Percentiles rank a stretch among this genome's conserved stretches.
These are phyloP conservation scores for Cercospora zeina DNA, from an alignment of 2,329 filamentous ascomycete species.

Conservation along the genomic window DNA sequence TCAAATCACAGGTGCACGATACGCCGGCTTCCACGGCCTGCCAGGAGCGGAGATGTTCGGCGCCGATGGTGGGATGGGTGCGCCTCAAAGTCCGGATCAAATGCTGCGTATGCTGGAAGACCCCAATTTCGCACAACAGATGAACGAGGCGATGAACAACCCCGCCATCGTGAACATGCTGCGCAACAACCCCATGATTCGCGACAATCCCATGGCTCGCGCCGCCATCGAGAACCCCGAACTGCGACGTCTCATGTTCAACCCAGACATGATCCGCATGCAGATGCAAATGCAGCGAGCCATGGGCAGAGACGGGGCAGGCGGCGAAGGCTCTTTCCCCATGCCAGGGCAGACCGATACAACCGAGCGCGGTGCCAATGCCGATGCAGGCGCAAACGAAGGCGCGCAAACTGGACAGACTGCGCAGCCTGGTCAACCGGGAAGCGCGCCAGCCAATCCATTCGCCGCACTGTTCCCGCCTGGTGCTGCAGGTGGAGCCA, in stretches of 20 bases:
- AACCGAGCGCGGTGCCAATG: constrained; percentile 54
- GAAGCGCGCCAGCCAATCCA: constrained; percentile 52
- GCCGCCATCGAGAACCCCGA: constrained; percentile 85
- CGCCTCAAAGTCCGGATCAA: constrained; percentile 76
- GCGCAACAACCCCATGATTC: constrained; percentile 65
- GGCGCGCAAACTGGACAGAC: constrained; percentile 36
- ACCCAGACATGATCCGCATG: constrained; percentile 78
- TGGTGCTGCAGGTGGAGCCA: constrained; percentile 29
- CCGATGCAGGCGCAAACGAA: constrained; percentile 28
- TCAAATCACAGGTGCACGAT: constrained; percentile 86
- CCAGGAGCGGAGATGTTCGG: constrained; percentile 88
- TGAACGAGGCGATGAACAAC: constrained; percentile 95
- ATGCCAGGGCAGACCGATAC: constrained; percentile 90
- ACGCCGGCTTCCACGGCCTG: constrained; percentile 86
- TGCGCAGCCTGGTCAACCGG: constrained; percentile 26
- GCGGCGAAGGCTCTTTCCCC: constrained; percentile 65
- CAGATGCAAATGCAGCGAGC: constrained; percentile 77
- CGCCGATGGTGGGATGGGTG: constrained; percentile 92
- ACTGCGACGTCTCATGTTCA: constrained; percentile 89
- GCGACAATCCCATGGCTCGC: constrained; percentile 83
- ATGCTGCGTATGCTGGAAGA: constrained; percentile 85
- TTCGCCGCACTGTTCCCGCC: constrained; percentile 61
- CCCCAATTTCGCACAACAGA: constrained; percentile 78
- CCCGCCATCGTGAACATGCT: constrained; percentile 90
- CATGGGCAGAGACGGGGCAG: constrained; percentile 56